These are phyloP conservation scores for Echium plantagineum DNA, from an alignment of 257 asterid species.

Conservation along the genomic window DNA sequence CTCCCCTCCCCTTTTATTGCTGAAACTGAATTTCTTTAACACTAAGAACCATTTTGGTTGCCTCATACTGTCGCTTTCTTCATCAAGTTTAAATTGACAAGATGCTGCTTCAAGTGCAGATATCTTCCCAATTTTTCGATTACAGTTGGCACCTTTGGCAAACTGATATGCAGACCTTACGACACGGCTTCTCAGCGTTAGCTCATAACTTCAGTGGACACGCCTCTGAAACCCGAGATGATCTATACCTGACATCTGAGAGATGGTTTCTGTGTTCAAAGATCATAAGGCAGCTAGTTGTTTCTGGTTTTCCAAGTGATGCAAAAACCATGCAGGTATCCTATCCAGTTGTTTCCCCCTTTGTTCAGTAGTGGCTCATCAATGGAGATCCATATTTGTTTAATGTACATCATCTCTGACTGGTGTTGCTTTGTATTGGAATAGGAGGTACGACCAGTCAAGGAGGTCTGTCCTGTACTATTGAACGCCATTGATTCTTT, in stretches of 20 bases:
- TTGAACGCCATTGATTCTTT: conserved; percentile 73
- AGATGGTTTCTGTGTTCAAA: conserved; percentile 96
- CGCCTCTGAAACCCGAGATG: conserved; percentile 55
- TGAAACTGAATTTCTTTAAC: background rate
- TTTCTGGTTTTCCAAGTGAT: conserved; percentile 86
- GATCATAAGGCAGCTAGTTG: conserved; percentile 65
- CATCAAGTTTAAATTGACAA: conserved; percentile 5
- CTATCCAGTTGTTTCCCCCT: background rate
- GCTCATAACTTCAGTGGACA: conserved; percentile 41
- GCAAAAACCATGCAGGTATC: conserved; percentile 61
- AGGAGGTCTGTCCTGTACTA: conserved; percentile 75
- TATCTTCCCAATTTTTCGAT: conserved; percentile 84
- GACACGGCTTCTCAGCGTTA: conserved; percentile 66
- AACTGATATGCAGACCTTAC: conserved; percentile 67
- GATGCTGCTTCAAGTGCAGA: conserved; percentile 49
- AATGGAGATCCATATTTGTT: background rate
- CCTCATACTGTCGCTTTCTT: background rate
- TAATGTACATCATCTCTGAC: background rate
- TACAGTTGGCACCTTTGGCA: conserved; percentile 99
- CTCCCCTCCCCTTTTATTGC: background rate
- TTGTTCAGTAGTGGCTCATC: background rate
- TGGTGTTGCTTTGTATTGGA: conserved; percentile 16
- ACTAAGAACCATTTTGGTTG: background rate
- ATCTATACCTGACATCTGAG: conserved; percentile 75
- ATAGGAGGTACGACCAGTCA: conserved; percentile 89